Conservation (phyloP, 805 yeast species). For the Yamadazyma kitorensis region DNA sequence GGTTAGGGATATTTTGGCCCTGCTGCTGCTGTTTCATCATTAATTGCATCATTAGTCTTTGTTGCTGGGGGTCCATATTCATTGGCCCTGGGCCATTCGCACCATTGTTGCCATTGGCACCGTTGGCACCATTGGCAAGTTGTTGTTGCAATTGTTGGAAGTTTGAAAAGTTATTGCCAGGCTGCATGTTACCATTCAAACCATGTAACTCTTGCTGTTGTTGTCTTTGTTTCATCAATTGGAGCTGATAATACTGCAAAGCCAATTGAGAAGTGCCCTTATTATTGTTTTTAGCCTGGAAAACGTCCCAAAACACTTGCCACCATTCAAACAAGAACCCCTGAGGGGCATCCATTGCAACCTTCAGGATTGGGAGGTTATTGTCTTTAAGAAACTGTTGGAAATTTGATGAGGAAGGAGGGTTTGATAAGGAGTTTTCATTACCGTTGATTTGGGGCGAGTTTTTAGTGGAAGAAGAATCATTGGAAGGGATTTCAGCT, state of each 20-base stretch:
- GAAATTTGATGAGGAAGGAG: no score
- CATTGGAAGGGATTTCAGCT: constrained; percentile 56
- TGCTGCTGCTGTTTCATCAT: constrained; percentile 11
- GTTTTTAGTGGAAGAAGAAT: constrained; percentile 6
- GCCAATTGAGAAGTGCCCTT: constrained; percentile 36
- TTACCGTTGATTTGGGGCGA: constrained; percentile 22
- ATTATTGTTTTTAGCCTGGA: constrained; percentile 67
- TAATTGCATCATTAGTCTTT: constrained; percentile 11
- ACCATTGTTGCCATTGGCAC: no score
- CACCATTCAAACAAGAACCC: constrained; percentile 94
- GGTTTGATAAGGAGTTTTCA: no score
- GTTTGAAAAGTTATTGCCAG: constrained; percentile 2
- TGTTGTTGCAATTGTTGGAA: constrained; percentile 4
- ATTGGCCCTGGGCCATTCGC: no score
- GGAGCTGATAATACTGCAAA: constrained; percentile 66
- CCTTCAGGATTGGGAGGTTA: constrained; percentile 47
- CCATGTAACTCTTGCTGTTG: constrained; percentile 32
- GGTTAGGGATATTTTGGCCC: neutral
- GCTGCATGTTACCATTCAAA: neutral
- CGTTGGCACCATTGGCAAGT: no score
- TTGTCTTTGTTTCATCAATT: constrained; percentile 56
- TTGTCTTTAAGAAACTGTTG: constrained; percentile 33
- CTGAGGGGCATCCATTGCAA: constrained; percentile 78
- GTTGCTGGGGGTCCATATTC: constrained; percentile 13
- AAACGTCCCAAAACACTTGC: constrained; percentile 94